A percentile compares a stretch with the other conserved stretches of the same genome.
phyloP scores from a whole-genome alignment of 345 rosid genomes.

The Cochlearia excelsa region DNA sequence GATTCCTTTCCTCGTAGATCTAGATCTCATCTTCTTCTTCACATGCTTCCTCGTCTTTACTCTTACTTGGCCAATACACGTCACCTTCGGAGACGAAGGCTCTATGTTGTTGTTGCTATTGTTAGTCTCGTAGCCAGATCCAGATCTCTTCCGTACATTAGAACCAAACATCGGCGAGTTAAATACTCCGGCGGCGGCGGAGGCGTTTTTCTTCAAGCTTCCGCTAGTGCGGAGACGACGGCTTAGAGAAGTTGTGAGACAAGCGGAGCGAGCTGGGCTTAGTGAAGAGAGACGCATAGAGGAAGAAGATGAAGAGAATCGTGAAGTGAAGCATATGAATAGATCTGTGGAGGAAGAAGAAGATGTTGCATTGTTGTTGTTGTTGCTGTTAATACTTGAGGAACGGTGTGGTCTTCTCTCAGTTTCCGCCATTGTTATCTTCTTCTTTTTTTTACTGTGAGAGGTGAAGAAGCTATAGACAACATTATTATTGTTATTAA shows the following conservation, averaged over 20 bases:
- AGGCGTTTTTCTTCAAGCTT: constrained; percentile 50
- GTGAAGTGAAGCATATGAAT: constrained; percentile 83
- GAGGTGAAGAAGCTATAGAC: constrained; percentile 20
- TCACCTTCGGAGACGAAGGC: constrained; percentile 93
- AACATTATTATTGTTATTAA: neutral
- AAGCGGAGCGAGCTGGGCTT: constrained; percentile 82
- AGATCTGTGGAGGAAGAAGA: constrained; percentile 46
- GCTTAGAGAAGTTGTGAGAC: constrained; percentile 77
- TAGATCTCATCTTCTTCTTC: constrained; percentile 63
- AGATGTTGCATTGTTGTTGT: constrained; percentile 25
- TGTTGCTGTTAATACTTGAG: constrained; percentile 43
- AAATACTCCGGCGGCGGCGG: constrained; percentile 50
- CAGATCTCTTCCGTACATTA: constrained; percentile 54
- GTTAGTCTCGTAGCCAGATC: constrained; percentile 43
- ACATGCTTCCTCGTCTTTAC: constrained; percentile 94
- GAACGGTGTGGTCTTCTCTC: constrained; percentile 74
- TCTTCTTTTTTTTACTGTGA: constrained; percentile 32
- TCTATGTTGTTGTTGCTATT: constrained; percentile 38
- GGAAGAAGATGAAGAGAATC: constrained; percentile 65
- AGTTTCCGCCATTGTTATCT: constrained; percentile 54
- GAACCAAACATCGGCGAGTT: constrained; percentile 89
- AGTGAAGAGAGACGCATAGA: constrained; percentile 89
- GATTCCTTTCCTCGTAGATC: constrained; percentile 55
- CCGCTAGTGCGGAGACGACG: constrained; percentile 67
- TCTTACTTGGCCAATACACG: constrained; percentile 97